phyloP scores from a whole-genome alignment of 805 yeast species.

The Nakazawaea ishiwadae region DNA sequence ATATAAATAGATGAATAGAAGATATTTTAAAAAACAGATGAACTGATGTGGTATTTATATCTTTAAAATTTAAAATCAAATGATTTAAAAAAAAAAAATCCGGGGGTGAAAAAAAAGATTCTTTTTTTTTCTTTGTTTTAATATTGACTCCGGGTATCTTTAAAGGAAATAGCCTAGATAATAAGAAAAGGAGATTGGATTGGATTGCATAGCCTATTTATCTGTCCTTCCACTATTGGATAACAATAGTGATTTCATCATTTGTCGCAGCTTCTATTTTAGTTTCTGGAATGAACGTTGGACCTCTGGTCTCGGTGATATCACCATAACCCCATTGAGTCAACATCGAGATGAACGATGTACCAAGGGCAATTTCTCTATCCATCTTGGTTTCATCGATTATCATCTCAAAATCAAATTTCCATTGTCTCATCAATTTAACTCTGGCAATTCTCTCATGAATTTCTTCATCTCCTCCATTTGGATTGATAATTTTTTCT shows the following conservation, averaged over 20 bases:
- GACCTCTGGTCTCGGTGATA: conserved; percentile 49
- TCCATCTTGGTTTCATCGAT: conserved; percentile 45
- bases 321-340: conserved; percentile 64
- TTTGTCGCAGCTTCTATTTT: conserved; percentile 7
- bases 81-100: too few relatives aligned
- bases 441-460: conserved; percentile 52
- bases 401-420: conserved; percentile 54
- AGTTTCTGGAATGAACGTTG: conserved; percentile 27
- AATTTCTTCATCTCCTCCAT: conserved; percentile 51
- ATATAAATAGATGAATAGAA: too few relatives aligned
- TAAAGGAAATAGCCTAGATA: too few relatives aligned
- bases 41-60: too few relatives aligned
- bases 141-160: too few relatives aligned
- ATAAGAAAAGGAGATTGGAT: background rate
- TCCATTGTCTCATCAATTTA: conserved; percentile 51
- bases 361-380: conserved; percentile 49
- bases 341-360: conserved; percentile 58
- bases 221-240: background rate
- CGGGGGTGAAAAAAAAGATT: background rate
- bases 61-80: too few relatives aligned
- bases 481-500: conserved; percentile 49
- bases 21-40: too few relatives aligned
- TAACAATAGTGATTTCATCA: conserved; percentile 9
- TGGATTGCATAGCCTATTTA: background rate
- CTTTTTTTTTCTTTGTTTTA: too few relatives aligned